Percentiles rank a stretch among this genome's conserved stretches.
These are phyloP conservation scores for Kazachstania sp. DNA, from an alignment of 1,139 yeast genomes.

Conservation along the genomic window DNA sequence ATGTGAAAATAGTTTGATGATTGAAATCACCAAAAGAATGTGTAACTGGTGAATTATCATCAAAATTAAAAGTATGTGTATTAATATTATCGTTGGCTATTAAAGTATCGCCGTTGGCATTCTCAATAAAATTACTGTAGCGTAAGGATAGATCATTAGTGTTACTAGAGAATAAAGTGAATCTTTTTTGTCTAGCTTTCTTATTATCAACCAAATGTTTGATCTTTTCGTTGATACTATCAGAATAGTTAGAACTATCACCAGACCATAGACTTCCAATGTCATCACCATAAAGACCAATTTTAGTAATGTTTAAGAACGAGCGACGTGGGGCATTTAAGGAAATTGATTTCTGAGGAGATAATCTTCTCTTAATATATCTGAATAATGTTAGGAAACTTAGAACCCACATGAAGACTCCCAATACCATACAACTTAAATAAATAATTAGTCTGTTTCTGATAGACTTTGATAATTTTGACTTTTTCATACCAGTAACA, in stretches of 20 bases:
- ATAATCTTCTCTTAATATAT: neutral
- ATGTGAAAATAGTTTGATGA: neutral
- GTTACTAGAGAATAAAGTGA: neutral
- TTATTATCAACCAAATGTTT: neutral
- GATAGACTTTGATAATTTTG: neutral
- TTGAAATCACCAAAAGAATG: neutral
- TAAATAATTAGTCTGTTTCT: conserved; percentile 3
- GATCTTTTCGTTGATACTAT: neutral
- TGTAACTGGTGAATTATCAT: neutral
- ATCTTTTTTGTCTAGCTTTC: neutral
- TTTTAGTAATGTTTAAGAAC: neutral
- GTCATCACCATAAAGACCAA: conserved; percentile 2
- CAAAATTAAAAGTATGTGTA: neutral
- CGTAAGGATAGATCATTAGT: neutral
- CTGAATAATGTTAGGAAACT: conserved; percentile 1
- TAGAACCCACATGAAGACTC: conserved; percentile 5
- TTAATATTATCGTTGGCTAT: neutral
- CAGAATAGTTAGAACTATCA: conserved; percentile 1
- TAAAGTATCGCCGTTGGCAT: conserved; percentile 2
- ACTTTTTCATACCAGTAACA: neutral
- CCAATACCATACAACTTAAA: neutral
- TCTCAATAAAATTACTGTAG: neutral
- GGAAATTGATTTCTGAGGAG: neutral
- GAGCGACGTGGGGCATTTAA: neutral
- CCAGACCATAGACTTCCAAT: conserved; percentile 4